Evolutionary conservation across 164 flowering plant species (phyloP).

Genomic region (Litsea cubeba): DNA sequence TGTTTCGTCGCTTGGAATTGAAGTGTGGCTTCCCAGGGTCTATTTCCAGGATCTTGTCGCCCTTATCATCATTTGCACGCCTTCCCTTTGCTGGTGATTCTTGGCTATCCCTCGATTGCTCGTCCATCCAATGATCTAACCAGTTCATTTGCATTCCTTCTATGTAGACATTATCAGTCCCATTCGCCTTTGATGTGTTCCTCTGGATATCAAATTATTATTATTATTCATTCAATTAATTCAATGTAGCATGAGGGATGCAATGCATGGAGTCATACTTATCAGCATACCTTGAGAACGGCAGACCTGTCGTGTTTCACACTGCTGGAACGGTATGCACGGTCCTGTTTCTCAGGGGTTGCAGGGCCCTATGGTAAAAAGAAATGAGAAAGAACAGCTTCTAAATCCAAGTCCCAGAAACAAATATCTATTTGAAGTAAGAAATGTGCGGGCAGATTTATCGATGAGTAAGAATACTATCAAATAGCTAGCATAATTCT

Average conservation of each 20-base stretch:
- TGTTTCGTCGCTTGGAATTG: slow-evolving; percentile 23
- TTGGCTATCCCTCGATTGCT: slow-evolving; percentile 22
- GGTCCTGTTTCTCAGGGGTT: slow-evolving; percentile 32
- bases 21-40: slow-evolving; percentile 69
- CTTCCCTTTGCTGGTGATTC: slow-evolving; percentile 18
- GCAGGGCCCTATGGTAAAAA: slow-evolving; percentile 32
- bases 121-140: slow-evolving; percentile 57
- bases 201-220: slow-evolving; percentile 31
- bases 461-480: no score
- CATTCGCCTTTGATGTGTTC: slow-evolving; percentile 36
- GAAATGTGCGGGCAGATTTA: neutral
- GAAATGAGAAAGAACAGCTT: neutral
- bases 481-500: no score
- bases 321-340: slow-evolving; percentile 17
- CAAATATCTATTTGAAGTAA: neutral
- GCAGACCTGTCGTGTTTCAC: slow-evolving; percentile 27
- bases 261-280: neutral
- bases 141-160: slow-evolving; percentile 30
- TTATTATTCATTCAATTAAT: neutral
- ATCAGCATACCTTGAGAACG: slow-evolving; percentile 39
- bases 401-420: neutral
- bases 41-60: slow-evolving; percentile 69
- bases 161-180: slow-evolving; percentile 17
- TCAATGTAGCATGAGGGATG: neutral
- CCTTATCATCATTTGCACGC: slow-evolving; percentile 42